Evolutionary conservation across 805 yeast species (phyloP).

Genomic region (Candida sithepensis): DNA sequence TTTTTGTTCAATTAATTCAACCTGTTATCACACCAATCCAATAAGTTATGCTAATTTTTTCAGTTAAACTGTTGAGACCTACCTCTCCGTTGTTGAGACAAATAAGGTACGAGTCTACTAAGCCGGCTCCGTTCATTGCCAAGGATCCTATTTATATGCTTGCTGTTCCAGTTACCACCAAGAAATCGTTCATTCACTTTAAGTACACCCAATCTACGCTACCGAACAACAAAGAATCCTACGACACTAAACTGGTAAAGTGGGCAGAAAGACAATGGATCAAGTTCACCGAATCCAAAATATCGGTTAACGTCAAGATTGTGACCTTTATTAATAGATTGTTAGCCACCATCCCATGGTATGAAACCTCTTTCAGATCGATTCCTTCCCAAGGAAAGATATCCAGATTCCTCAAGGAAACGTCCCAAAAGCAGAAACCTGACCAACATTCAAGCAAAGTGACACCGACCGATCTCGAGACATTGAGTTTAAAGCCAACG

Average conservation of each 20-base stretch:
- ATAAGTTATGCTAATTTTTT: neutral
- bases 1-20: too few species aligned
- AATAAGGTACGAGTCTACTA: neutral
- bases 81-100: neutral
- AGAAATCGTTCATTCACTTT: slow-evolving; percentile 62
- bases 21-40: too few species aligned
- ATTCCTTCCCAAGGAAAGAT: slow-evolving; percentile 68
- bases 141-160: slow-evolving; percentile 48
- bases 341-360: slow-evolving; percentile 69
- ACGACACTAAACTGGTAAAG: slow-evolving; percentile 40
- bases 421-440: slow-evolving; percentile 12
- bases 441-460: slow-evolving; percentile 4
- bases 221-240: slow-evolving; percentile 29
- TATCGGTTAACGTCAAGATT: slow-evolving; percentile 53
- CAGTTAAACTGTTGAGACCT: neutral
- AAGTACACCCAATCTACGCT: slow-evolving; percentile 43
- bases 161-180: slow-evolving; percentile 67
- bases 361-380: slow-evolving; percentile 69
- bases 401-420: slow-evolving; percentile 42
- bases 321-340: slow-evolving; percentile 50
- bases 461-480: slow-evolving; percentile 6
- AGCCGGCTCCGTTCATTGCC: neutral
- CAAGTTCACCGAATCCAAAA: slow-evolving; percentile 52
- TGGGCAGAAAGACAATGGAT: slow-evolving; percentile 62
- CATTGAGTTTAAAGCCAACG: slow-evolving; percentile 11